A percentile compares a stretch with the other conserved stretches of the same genome.
Conservation (phyloP, 2,329 filamentous ascomycete genomes). For the Trichoderma oligosporum region DNA sequence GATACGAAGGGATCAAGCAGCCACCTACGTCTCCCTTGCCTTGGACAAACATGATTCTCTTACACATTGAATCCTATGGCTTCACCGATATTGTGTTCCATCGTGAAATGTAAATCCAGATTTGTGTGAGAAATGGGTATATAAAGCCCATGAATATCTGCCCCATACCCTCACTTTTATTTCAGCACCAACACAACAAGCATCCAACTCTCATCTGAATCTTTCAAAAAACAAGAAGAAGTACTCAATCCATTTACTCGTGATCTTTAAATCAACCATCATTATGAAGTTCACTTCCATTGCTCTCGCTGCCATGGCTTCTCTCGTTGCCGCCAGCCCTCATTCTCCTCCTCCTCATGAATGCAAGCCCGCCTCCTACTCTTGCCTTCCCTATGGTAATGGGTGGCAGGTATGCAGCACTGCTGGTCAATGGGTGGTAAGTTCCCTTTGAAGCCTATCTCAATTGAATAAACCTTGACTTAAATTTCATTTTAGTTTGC, state of each 20-base stretch:
- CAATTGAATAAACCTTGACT: neutral
- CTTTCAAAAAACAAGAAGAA: no score
- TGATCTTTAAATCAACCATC: constrained; percentile 18
- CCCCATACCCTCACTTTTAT: neutral
- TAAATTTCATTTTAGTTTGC: constrained; percentile 26
- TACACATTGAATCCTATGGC: neutral
- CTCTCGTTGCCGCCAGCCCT: constrained; percentile 21
- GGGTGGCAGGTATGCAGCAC: constrained; percentile 37
- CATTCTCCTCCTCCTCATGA: constrained; percentile 6
- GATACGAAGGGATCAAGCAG: constrained; percentile 17
- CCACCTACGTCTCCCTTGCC: constrained; percentile 17
- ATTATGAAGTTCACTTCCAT: constrained; percentile 33
- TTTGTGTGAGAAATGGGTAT: neutral
- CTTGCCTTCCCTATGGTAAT: constrained; percentile 27
- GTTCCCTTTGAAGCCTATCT: constrained; percentile 20
- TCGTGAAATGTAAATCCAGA: neutral
- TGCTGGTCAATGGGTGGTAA: constrained; percentile 32
- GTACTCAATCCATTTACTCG: no score
- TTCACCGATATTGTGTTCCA: constrained; percentile 1
- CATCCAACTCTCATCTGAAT: constrained; percentile 3
- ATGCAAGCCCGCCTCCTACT: constrained; percentile 37
- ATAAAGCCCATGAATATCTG: constrained; percentile 15
- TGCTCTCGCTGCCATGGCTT: constrained; percentile 25
- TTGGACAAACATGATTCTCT: constrained; percentile 6
- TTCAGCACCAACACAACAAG: constrained; percentile 12